Evolutionary conservation across 441 rosid genomes (phyloP).

Genomic region (Adansonia rubrostipa): DNA sequence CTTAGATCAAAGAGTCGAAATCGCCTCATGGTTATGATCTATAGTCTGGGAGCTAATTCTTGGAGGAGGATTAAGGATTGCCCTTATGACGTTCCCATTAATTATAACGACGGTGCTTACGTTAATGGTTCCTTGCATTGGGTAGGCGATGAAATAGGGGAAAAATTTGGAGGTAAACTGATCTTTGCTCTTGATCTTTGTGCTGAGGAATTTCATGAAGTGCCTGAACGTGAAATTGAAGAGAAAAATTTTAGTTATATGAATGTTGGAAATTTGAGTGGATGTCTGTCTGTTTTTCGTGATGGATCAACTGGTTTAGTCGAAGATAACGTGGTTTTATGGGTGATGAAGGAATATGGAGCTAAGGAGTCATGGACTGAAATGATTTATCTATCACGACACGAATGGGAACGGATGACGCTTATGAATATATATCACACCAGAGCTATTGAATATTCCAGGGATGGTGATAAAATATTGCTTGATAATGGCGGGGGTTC

Average conservation of each 20-base stretch:
- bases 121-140: not conserved
- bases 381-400: not conserved
- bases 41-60: not conserved
- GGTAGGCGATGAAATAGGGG: not conserved
- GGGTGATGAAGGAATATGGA: conserved; percentile 2
- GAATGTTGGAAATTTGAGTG: not conserved
- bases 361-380: not conserved
- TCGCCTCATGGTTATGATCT: not conserved
- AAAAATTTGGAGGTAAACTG: not conserved
- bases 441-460: not conserved
- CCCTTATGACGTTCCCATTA: not conserved
- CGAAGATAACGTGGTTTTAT: not conserved
- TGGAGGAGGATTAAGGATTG: conserved; percentile 7
- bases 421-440: not conserved
- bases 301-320: not conserved
- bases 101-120: not conserved
- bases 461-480: not conserved
- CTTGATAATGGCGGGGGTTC: not conserved
- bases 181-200: not conserved
- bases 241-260: not conserved
- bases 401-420: not conserved
- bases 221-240: not conserved
- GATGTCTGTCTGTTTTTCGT: not conserved
- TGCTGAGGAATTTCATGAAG: not conserved
- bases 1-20: not conserved